Percentiles rank a stretch among this genome's conserved stretches.
These are phyloP conservation scores for Fusarium albosuccineum DNA, from an alignment of 2,329 filamentous ascomycete genomes.

Conservation along the genomic window DNA sequence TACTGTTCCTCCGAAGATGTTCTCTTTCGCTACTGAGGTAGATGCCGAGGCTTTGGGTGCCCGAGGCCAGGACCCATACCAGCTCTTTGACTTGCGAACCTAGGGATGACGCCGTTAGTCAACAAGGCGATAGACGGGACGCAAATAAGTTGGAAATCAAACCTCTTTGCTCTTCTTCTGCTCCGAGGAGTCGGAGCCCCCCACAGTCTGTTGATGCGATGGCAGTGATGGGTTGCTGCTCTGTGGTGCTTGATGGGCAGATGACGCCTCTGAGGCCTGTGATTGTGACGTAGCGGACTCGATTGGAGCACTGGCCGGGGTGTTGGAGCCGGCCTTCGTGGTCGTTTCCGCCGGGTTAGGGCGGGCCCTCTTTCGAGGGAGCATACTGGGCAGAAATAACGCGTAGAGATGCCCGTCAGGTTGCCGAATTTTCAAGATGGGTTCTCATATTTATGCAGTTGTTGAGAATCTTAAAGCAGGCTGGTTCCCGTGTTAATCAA, in stretches of 20 bases:
- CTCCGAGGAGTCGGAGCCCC: slow-evolving; percentile 8
- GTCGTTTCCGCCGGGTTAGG: slow-evolving; percentile 46
- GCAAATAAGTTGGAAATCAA: background rate
- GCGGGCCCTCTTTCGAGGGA: slow-evolving; percentile 52
- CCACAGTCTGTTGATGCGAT: slow-evolving; percentile 34
- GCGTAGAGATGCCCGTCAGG: slow-evolving; percentile 22
- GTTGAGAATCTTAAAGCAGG: slow-evolving; percentile 19
- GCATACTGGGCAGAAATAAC: slow-evolving; percentile 41
- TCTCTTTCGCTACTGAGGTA: slow-evolving; percentile 71
- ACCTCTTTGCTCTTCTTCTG: slow-evolving; percentile 36
- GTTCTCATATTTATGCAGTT: slow-evolving; percentile 20
- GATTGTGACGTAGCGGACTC: slow-evolving; percentile 46
- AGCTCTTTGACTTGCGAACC: slow-evolving; percentile 68
- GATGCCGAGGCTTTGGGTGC: slow-evolving; percentile 69
- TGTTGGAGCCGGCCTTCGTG: slow-evolving; percentile 25
- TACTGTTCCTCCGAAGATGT: slow-evolving; percentile 69
- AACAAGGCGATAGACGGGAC: background rate
- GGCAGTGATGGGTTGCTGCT: slow-evolving; percentile 33
- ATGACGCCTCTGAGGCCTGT: slow-evolving; percentile 40
- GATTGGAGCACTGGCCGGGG: slow-evolving; percentile 31
- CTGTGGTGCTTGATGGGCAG: slow-evolving; percentile 34
- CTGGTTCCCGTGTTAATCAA: slow-evolving; percentile 41
- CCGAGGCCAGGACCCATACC: slow-evolving; percentile 74
- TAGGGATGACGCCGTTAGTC: slow-evolving; percentile 44
- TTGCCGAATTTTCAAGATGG: slow-evolving; percentile 3